Percentiles rank a stretch among this genome's conserved stretches.
These are phyloP conservation scores for Boletus pseudopeckii DNA, from an alignment of 768 basidiomycete genomes.

Conservation along the genomic window DNA sequence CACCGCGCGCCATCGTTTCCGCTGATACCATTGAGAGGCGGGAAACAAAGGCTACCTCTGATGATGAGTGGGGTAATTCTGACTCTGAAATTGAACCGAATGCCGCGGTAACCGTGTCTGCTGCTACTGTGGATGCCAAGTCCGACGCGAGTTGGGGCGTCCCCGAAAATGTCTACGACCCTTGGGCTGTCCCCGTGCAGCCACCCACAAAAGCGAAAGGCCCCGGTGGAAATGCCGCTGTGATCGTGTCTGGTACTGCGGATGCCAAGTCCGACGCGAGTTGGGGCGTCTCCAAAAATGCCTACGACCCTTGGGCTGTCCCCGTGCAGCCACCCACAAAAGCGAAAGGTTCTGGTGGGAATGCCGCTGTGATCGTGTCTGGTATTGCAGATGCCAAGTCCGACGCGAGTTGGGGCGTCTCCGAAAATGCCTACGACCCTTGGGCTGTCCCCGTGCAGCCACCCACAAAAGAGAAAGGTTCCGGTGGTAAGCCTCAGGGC, in stretches of 20 bases:
- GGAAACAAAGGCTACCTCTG: conserved; percentile 11
- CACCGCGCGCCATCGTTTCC: conserved; percentile 27
- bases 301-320: conserved; percentile 23
- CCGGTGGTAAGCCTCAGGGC: background rate
- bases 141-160: conserved; percentile 24
- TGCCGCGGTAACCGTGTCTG: background rate
- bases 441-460: conserved; percentile 11
- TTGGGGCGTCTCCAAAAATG: conserved; percentile 23
- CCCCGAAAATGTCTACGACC: conserved; percentile 18
- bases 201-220: too few relatives aligned
- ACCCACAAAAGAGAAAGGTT: too few relatives aligned
- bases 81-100: conserved; percentile 14
- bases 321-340: too few relatives aligned
- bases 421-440: conserved; percentile 23
- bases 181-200: conserved; percentile 14
- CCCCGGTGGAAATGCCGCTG: background rate
- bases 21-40: conserved; percentile 23
- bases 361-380: background rate
- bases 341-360: background rate
- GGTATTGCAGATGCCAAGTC: conserved; percentile 13
- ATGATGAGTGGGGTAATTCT: conserved; percentile 22
- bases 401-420: conserved; percentile 18
- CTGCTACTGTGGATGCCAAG: conserved; percentile 1
- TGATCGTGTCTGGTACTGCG: background rate
- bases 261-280: conserved; percentile 18